Conservation (phyloP, 225 moss, liverwort and hornwort species). For the Bryoerythrophyllum caledonicum region DNA sequence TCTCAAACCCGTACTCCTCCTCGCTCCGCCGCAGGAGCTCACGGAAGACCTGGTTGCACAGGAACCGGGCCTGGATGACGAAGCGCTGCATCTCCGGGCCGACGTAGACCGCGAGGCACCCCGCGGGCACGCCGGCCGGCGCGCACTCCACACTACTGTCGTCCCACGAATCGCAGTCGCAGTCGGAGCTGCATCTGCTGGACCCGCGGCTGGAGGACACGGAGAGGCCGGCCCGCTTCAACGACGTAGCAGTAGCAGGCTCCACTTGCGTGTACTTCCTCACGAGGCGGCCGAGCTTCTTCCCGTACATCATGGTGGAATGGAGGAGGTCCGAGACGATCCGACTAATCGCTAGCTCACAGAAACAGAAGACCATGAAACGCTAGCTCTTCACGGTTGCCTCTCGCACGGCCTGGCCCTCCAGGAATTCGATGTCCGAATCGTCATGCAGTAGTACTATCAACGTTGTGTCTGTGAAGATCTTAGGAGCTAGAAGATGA, state of each 20-base stretch:
- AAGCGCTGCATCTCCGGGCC: conserved; percentile 47
- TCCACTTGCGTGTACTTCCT: conserved; percentile 38
- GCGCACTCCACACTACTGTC: background rate
- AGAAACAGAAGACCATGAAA: conserved; percentile 20
- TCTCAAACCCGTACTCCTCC: conserved; percentile 56
- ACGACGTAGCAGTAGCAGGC: background rate
- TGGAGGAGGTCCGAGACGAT: conserved; percentile 6
- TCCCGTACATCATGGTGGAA: conserved; percentile 29
- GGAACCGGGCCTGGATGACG: conserved; percentile 42
- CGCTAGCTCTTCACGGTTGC: conserved; percentile 26
- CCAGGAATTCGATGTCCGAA: conserved; percentile 20
- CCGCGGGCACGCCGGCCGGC: conserved; percentile 46
- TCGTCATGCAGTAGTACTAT: conserved; percentile 33
- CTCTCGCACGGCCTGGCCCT: conserved; percentile 41
- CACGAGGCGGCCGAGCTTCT: conserved; percentile 28
- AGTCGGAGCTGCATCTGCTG: conserved; percentile 24
- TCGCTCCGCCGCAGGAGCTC: conserved; percentile 40
- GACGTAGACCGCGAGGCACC: conserved; percentile 54
- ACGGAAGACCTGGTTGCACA: conserved; percentile 38
- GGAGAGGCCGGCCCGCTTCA: conserved; percentile 16
- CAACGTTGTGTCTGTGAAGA: background rate
- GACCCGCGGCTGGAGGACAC: conserved; percentile 33
- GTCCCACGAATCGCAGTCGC: conserved; percentile 19
- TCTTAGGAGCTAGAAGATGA: background rate
- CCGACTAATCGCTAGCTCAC: background rate